These are phyloP conservation scores for Botrytis tulipae DNA, from an alignment of 2,329 filamentous ascomycete genomes.

Conservation along the genomic window DNA sequence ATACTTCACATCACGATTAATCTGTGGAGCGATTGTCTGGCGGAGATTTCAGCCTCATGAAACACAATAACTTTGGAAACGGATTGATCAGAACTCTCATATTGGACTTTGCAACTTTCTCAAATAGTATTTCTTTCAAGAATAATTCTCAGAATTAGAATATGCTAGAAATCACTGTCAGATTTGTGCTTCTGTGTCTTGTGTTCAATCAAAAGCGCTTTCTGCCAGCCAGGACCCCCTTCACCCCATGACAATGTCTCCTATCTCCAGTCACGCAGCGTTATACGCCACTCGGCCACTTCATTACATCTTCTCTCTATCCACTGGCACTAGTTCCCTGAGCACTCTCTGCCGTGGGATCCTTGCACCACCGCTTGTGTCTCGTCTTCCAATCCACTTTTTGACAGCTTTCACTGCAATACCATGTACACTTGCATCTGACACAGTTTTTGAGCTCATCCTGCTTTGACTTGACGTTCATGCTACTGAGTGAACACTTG, in stretches of 20 bases:
- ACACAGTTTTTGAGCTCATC: neutral
- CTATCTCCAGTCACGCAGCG: neutral
- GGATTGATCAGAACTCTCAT: neutral
- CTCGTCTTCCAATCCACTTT: conserved; percentile 2
- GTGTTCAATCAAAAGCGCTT: neutral
- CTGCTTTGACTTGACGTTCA: neutral
- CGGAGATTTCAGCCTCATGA: neutral
- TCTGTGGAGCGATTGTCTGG: too few species aligned
- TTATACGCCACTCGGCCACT: neutral
- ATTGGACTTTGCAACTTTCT: neutral
- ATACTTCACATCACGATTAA: too few species aligned
- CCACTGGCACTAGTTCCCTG: neutral
- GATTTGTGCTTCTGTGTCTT: neutral
- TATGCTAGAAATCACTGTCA: neutral
- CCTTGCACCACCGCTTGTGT: conserved; percentile 9
- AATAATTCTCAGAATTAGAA: too few species aligned
- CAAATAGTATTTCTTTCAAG: neutral
- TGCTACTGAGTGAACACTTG: neutral
- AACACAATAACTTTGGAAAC: too few species aligned
- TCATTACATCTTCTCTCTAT: neutral
- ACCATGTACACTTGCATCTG: neutral
- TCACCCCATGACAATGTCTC: neutral
- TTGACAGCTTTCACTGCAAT: neutral
- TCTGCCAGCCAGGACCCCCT: too few species aligned
- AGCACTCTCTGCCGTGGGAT: neutral